Evolutionary conservation across 768 basidiomycete species (phyloP).

Genomic region (Lanmaoa rubissima): DNA sequence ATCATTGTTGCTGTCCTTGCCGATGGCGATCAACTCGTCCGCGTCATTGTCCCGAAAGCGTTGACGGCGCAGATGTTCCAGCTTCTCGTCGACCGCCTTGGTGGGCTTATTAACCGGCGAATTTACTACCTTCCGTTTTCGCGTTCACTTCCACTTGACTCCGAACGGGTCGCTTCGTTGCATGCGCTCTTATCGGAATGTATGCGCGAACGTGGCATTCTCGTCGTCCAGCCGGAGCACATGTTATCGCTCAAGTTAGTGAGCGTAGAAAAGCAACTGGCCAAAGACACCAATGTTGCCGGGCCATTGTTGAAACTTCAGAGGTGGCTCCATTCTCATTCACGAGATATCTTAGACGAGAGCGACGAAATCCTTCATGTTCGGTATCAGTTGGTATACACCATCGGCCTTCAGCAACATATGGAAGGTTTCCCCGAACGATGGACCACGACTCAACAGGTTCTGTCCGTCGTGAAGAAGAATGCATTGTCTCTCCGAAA

Average conservation of each 20-base stretch:
- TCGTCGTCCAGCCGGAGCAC: constrained; percentile 51
- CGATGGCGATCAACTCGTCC: constrained; percentile 39
- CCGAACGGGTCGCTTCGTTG: constrained; percentile 20
- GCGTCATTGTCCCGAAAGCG: constrained; percentile 48
- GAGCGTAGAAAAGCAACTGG: constrained; percentile 36
- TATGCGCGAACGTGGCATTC: constrained; percentile 35
- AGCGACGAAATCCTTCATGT: constrained; percentile 29
- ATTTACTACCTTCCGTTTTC: constrained; percentile 49
- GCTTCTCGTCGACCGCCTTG: constrained; percentile 39
- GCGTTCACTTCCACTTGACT: constrained; percentile 30
- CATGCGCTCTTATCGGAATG: constrained; percentile 37
- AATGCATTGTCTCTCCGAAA: background rate
- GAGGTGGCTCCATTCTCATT: constrained; percentile 15
- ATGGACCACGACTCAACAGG: constrained; percentile 30
- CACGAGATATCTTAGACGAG: constrained; percentile 26
- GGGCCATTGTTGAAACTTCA: constrained; percentile 21
- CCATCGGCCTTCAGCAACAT: constrained; percentile 24
- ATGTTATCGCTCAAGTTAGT: constrained; percentile 47
- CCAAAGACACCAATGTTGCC: background rate
- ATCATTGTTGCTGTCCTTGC: constrained; percentile 41
- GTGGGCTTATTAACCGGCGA: constrained; percentile 42
- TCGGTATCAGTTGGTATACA: constrained; percentile 36
- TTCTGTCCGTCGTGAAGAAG: constrained; percentile 18
- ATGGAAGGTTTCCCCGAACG: constrained; percentile 34
- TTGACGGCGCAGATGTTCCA: constrained; percentile 46